Evolutionary conservation across 2,329 filamentous ascomycete genomes (phyloP).

Genomic region (Lecanoromycetidae sp.): DNA sequence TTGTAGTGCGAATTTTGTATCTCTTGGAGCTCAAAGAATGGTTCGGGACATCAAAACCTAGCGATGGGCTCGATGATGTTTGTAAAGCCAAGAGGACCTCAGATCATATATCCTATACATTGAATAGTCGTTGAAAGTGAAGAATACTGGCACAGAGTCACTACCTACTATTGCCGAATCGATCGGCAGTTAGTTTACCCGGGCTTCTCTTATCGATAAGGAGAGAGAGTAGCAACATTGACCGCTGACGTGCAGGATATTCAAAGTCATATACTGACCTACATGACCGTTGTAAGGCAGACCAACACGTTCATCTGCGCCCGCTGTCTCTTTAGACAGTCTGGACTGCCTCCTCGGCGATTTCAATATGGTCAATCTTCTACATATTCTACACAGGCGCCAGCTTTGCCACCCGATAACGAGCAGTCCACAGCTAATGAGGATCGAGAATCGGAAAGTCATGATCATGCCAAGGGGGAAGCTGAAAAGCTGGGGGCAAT

Average conservation of each 20-base stretch:
- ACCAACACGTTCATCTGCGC: background rate
- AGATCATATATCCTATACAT: too few species aligned
- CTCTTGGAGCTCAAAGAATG: background rate
- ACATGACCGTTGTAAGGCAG: conserved; percentile 6
- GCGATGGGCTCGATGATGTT: too few species aligned
- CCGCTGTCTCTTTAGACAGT: background rate
- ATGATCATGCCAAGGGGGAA: conserved; percentile 2
- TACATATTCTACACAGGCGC: background rate
- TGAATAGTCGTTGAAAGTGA: too few species aligned
- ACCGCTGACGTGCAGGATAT: too few species aligned
- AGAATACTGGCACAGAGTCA: too few species aligned
- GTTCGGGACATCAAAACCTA: too few species aligned
- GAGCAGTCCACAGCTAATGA: background rate
- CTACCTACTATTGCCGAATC: too few species aligned
- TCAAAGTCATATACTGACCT: background rate
- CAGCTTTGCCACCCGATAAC: conserved; percentile 6
- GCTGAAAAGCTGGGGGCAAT: conserved; percentile 41
- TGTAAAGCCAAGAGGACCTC: too few species aligned
- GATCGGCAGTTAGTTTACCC: background rate
- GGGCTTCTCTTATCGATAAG: too few species aligned
- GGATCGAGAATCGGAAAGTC: background rate
- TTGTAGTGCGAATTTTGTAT: background rate
- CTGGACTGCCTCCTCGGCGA: background rate
- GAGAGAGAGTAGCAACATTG: too few species aligned
- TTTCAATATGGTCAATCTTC: background rate